Percentiles rank a stretch among this genome's conserved stretches.
Conservation (phyloP, 1,284 basidiomycete genomes). For the Malassezia yamatoensis region DNA sequence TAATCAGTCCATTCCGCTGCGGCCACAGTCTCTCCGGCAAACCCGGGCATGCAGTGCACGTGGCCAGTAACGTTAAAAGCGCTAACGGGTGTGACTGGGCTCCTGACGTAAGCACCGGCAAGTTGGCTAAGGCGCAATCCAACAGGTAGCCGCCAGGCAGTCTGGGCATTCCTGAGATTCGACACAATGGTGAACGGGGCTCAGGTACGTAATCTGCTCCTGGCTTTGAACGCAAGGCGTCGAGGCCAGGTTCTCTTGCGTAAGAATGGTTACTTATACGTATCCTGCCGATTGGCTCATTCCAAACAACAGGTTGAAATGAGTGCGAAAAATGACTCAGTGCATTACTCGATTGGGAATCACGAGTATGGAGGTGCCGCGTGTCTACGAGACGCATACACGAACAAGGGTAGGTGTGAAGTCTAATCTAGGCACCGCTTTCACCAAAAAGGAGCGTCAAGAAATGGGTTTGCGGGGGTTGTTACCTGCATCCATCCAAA, state of each 20-base stretch:
- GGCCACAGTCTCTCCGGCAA: background rate
- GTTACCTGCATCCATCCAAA: constrained; percentile 56
- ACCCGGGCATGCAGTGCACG: constrained; percentile 4
- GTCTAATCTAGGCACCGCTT: constrained; percentile 53
- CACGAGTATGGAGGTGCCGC: constrained; percentile 35
- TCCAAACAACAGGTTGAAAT: constrained; percentile 1
- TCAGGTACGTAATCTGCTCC: constrained; percentile 1
- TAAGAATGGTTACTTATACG: background rate
- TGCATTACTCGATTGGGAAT: constrained; percentile 25
- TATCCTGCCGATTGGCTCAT: background rate
- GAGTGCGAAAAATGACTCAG: constrained; percentile 15
- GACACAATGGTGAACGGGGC: background rate
- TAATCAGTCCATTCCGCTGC: background rate
- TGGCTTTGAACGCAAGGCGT: background rate
- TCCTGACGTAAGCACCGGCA: background rate
- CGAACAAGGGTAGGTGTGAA: constrained; percentile 35
- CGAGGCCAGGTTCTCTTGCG: background rate
- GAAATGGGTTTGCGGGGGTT: constrained; percentile 62
- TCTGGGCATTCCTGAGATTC: too few relatives aligned
- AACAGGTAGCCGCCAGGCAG: too few relatives aligned
- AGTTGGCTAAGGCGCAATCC: too few relatives aligned
- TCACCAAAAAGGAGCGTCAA: constrained; percentile 59
- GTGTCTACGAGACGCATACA: constrained; percentile 35
- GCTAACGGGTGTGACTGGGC: constrained; percentile 1
- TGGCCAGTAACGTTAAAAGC: constrained; percentile 1